Percentiles rank a stretch among this genome's conserved stretches.
phyloP scores from a whole-genome alignment of 2,329 filamentous ascomycete species.

The Calonectria henricotiae region DNA sequence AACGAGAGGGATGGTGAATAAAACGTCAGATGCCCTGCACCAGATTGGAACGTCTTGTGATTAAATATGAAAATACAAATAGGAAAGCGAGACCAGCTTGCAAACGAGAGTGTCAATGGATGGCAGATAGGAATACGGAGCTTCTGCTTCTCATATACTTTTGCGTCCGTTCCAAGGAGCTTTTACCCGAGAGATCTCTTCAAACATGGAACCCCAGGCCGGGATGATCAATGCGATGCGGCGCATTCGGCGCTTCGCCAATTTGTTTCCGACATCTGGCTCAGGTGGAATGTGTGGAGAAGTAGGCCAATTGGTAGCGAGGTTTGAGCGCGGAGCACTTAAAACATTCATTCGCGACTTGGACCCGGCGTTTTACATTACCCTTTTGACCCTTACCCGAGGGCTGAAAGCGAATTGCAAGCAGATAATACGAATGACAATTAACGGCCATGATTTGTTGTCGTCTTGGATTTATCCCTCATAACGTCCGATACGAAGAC shows the following conservation, averaged over 20 bases:
- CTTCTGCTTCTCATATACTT: not conserved
- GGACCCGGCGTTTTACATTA: not conserved
- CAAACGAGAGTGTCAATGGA: not conserved
- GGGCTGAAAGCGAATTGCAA: too few relatives aligned
- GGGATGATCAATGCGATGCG: not conserved
- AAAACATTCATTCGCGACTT: not conserved
- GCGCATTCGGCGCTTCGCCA: not conserved
- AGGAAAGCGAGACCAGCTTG: not conserved
- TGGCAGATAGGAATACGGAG: not conserved
- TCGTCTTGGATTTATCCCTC: too few relatives aligned
- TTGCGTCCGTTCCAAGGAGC: not conserved
- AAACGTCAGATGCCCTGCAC: too few relatives aligned
- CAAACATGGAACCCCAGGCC: not conserved
- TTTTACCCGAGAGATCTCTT: not conserved
- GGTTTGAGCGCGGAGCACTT: not conserved
- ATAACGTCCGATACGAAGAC: too few relatives aligned
- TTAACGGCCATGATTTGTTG: too few relatives aligned
- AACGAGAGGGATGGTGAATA: too few relatives aligned
- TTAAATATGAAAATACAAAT: too few relatives aligned
- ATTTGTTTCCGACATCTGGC: not conserved
- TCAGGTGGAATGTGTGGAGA: slow-evolving; percentile 2
- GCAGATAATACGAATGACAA: too few relatives aligned
- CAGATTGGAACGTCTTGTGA: too few relatives aligned
- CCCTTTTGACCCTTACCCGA: not conserved
- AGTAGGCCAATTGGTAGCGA: not conserved